Evolutionary conservation across 2,329 filamentous ascomycete species (phyloP).

Genomic region (Chaetomium olivaceum): DNA sequence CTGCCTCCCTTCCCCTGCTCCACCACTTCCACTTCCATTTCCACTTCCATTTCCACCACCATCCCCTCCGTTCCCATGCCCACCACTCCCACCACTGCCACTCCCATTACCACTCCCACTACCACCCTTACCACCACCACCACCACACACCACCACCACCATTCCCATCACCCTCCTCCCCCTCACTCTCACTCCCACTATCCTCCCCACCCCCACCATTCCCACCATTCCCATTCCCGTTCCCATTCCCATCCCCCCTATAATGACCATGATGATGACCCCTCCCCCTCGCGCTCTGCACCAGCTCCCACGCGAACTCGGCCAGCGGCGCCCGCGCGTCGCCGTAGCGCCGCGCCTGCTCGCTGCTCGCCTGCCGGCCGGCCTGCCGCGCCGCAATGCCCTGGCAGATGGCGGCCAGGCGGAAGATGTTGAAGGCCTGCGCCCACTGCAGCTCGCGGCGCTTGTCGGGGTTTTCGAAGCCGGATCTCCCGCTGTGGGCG

Average conservation of each 20-base stretch:
- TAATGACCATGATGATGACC: neutral
- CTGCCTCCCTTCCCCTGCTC: neutral
- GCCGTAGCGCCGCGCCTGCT: constrained; percentile 72
- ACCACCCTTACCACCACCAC: neutral
- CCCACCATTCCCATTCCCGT: neutral
- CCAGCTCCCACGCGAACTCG: constrained; percentile 74
- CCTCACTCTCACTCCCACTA: neutral
- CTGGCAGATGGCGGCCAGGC: constrained; percentile 67
- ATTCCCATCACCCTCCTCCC: neutral
- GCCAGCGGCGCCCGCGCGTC: constrained; percentile 70
- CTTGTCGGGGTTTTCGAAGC: constrained; percentile 36
- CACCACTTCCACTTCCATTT: too few species aligned
- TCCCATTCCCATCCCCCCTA: neutral
- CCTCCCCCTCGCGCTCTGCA: constrained; percentile 46
- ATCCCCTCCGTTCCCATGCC: too few species aligned
- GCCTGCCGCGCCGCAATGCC: constrained; percentile 91
- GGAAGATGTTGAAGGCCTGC: constrained; percentile 62
- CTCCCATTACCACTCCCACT: neutral
- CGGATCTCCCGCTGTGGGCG: neutral
- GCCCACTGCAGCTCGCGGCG: constrained; percentile 60
- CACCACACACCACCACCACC: neutral
- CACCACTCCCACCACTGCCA: too few species aligned
- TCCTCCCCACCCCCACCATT: neutral
- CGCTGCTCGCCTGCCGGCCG: constrained; percentile 83
- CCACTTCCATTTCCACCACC: too few species aligned